phyloP scores from a whole-genome alignment of 768 basidiomycete genomes.

The Rhodotorula kratochvilovae region DNA sequence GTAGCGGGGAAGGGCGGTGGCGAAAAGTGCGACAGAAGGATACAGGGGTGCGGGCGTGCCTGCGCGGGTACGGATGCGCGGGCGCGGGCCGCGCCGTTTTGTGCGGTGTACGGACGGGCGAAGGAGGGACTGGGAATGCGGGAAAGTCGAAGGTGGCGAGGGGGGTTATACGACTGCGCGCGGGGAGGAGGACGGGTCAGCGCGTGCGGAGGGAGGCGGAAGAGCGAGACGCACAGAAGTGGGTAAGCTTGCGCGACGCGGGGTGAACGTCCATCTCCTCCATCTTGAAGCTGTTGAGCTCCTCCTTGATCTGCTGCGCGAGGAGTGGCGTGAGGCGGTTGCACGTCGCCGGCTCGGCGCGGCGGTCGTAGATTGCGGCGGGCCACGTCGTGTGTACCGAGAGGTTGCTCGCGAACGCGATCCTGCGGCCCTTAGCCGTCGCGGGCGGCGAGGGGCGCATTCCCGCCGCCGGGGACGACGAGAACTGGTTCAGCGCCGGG shows the following conservation, averaged over 20 bases:
- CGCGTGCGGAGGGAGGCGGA: background rate
- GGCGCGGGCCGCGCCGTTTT: background rate
- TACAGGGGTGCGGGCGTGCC: too few species aligned
- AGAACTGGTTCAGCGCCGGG: constrained; percentile 65
- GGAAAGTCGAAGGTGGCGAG: background rate
- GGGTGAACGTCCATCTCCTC: constrained; percentile 98
- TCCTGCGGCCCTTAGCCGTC: constrained; percentile 54
- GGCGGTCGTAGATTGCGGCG: constrained; percentile 79
- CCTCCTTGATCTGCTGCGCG: constrained; percentile 95
- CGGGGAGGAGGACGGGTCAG: background rate
- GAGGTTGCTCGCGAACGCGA: constrained; percentile 85
- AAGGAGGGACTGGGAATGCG: background rate
- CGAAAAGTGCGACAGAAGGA: too few species aligned
- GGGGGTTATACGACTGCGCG: background rate
- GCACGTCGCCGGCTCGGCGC: constrained; percentile 95
- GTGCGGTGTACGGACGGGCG: background rate
- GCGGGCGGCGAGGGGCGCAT: constrained; percentile 63
- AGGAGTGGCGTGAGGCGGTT: constrained; percentile 89
- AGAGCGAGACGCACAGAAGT: constrained; percentile 22
- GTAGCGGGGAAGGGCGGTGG: too few species aligned
- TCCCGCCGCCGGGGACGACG: constrained; percentile 59
- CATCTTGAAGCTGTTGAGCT: constrained; percentile 97
- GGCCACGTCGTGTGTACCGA: constrained; percentile 98
- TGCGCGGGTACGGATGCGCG: too few species aligned
- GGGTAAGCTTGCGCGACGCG: constrained; percentile 34